phyloP scores from a whole-genome alignment of 768 basidiomycete genomes.

The Goffeauzyma gilvescens region DNA sequence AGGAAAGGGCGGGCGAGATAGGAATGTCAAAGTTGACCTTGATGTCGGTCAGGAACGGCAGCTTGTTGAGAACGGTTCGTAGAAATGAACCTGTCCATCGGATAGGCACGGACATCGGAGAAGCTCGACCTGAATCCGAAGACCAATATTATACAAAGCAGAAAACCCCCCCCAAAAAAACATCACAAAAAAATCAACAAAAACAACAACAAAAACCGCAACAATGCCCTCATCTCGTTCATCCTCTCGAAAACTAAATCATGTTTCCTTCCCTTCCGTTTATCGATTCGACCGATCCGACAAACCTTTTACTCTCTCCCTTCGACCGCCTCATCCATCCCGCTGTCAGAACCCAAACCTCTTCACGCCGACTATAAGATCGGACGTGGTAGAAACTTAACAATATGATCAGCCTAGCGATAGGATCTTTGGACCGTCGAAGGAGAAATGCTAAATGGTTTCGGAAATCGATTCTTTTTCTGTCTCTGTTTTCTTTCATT shows the following conservation, averaged over 20 bases:
- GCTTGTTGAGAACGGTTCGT: constrained; percentile 2
- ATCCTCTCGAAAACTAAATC: constrained; percentile 1
- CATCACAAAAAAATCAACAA: not conserved
- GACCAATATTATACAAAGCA: constrained; percentile 5
- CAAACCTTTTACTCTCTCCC: constrained; percentile 6
- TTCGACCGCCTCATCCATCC: constrained; percentile 34
- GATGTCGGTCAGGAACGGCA: not conserved
- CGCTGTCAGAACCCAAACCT: constrained; percentile 16
- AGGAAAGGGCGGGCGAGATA: not conserved
- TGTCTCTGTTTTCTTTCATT: no score
- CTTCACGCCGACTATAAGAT: not conserved
- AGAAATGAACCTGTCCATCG: constrained; percentile 19
- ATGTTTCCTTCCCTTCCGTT: not conserved
- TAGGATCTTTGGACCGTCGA: constrained; percentile 29
- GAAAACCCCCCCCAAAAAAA: constrained; percentile 16
- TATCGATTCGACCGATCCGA: not conserved
- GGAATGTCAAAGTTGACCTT: not conserved
- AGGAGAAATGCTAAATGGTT: no score
- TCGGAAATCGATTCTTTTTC: no score
- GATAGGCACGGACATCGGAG: constrained; percentile 22
- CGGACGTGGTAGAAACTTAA: not conserved
- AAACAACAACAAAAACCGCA: constrained; percentile 2
- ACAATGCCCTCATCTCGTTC: not conserved
- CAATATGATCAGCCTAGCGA: constrained; percentile 25
- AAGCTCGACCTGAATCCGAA: not conserved